These are phyloP conservation scores for Extremus antarcticus DNA, from an alignment of 495 filamentous ascomycete species.

Conservation along the genomic window DNA sequence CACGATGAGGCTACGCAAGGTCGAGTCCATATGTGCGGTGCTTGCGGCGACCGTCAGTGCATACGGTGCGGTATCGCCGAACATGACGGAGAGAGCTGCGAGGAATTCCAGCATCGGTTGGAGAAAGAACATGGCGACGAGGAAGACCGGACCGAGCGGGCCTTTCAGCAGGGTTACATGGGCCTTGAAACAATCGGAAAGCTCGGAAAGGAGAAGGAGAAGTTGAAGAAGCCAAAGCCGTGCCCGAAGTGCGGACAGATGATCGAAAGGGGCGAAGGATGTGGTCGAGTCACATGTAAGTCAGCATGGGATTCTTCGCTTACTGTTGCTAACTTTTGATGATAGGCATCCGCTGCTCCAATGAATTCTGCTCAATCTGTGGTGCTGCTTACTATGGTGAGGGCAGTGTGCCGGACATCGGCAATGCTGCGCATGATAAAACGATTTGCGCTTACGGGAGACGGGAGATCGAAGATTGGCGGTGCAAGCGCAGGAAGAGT, in stretches of 20 bases:
- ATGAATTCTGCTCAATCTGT: not conserved
- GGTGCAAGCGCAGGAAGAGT: not conserved
- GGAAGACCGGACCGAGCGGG: not conserved
- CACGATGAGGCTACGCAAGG: not conserved
- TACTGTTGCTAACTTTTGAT: too few species aligned
- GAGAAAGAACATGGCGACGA: not conserved
- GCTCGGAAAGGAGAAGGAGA: not conserved
- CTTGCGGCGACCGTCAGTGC: not conserved
- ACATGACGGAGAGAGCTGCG: slow-evolving; percentile 5
- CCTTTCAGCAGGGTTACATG: not conserved
- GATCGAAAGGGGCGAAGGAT: not conserved
- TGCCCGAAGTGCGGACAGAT: not conserved
- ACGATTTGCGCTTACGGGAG: not conserved
- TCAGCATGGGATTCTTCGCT: not conserved
- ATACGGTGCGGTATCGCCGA: not conserved
- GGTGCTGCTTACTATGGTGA: not conserved
- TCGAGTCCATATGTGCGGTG: slow-evolving; percentile 1
- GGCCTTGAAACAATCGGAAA: not conserved
- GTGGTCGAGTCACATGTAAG: not conserved
- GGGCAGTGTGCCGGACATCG: not conserved
- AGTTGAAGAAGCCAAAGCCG: not conserved
- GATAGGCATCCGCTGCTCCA: not conserved
- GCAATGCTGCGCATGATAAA: not conserved
- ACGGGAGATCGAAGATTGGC: not conserved
- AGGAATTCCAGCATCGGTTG: not conserved